Evolutionary conservation across 2,329 filamentous ascomycete species (phyloP).

Genomic region (Stemphylium vesicarium): DNA sequence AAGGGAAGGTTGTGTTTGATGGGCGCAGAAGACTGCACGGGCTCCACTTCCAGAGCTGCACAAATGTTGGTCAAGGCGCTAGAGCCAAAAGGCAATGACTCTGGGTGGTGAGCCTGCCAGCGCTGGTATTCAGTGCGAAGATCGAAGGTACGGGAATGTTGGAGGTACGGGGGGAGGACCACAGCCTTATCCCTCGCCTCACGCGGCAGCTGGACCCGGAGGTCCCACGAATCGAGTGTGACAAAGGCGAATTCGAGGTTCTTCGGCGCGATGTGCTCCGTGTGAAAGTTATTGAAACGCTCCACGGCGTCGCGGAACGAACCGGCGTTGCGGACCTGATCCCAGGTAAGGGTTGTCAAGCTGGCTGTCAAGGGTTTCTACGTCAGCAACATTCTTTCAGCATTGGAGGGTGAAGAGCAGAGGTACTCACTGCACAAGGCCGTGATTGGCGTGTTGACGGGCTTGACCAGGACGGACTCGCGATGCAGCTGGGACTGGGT

Average conservation of each 20-base stretch:
- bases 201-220: constrained; percentile 94
- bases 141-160: constrained; percentile 97
- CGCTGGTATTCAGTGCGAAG: constrained; percentile 96
- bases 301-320: constrained; percentile 97
- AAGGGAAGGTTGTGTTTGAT: constrained; percentile 99
- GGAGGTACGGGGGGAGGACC: constrained; percentile 92
- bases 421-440: constrained; percentile 88
- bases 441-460: constrained; percentile 97
- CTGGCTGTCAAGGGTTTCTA: constrained; percentile 67
- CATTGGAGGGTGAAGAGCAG: not conserved
- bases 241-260: constrained; percentile 98
- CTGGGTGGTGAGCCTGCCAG: constrained; percentile 98
- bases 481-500: constrained; percentile 75
- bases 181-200: constrained; percentile 98
- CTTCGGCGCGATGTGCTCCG: constrained; percentile 87
- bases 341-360: constrained; percentile 97
- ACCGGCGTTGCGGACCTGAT: constrained; percentile 96
- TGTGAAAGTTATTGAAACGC: constrained; percentile 91
- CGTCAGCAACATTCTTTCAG: too few species aligned
- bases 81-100: constrained; percentile 94
- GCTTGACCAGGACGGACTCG: constrained; percentile 96
- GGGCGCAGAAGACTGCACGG: constrained; percentile 93
- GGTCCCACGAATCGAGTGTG: constrained; percentile 97
- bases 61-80: constrained; percentile 97
- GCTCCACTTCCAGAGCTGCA: constrained; percentile 95